Conservation (phyloP, 345 rosid species). For the thale cress (Arabidopsis thaliana) region TAIR10.1 NC_003071.7:9675001-9675500, state of each 20-base stretch:
- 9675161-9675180: constrained; percentile 36
- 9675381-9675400: constrained; percentile 6
- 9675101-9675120: constrained; percentile 10
- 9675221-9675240: constrained; percentile 20
- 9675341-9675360: neutral
- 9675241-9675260: neutral
- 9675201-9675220: constrained; percentile 14
- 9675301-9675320: neutral
- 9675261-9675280: constrained; percentile 10
- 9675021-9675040: neutral
- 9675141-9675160: neutral
- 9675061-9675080: neutral
- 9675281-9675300: neutral
- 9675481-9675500: neutral
- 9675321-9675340: neutral
- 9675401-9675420: neutral
- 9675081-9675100: constrained; percentile 16
- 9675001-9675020: neutral
- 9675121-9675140: constrained; percentile 9
- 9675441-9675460: neutral
- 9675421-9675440: neutral
- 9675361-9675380: neutral
- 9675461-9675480: neutral
- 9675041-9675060: neutral
- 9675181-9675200: constrained; percentile 16